Evolutionary conservation across 306 rosid genomes (phyloP).

Genomic region (Adenanthera pavonina): DNA sequence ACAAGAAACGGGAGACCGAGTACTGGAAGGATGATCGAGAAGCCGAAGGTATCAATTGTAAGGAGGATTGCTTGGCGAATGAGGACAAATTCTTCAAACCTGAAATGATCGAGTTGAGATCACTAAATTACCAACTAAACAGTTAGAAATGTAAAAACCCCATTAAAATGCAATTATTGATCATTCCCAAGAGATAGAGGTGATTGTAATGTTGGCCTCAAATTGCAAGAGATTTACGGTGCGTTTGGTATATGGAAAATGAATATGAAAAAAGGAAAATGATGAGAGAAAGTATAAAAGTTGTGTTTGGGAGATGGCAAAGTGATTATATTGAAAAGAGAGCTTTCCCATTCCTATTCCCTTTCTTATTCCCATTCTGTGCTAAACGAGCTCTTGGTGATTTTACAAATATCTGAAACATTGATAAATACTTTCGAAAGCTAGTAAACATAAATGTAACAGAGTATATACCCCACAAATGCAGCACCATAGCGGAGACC

Average conservation of each 20-base stretch:
- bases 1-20: slow-evolving; percentile 84
- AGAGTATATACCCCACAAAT: slow-evolving; percentile 77
- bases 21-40: slow-evolving; percentile 88
- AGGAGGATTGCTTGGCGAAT: slow-evolving; percentile 92
- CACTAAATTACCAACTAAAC: slow-evolving; percentile 21
- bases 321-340: too few species aligned
- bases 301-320: too few species aligned
- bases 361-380: too few species aligned
- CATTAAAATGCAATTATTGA: slow-evolving; percentile 30
- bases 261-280: too few species aligned
- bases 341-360: too few species aligned
- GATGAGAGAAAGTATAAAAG: too few species aligned
- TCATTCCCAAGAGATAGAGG: slow-evolving; percentile 17
- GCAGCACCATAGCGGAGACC: slow-evolving; percentile 98
- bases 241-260: too few species aligned
- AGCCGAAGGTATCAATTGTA: slow-evolving; percentile 83
- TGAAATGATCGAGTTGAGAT: slow-evolving; percentile 46
- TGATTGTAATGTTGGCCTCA: slow-evolving; percentile 15
- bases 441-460: slow-evolving; percentile 14
- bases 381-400: not conserved
- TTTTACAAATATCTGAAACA: slow-evolving; percentile 25
- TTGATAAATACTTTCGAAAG: not conserved
- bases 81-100: slow-evolving; percentile 90
- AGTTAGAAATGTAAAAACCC: slow-evolving; percentile 8
- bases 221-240: slow-evolving; percentile 4